phyloP scores from a whole-genome alignment of 352 stramenopile species.

The Globisporangium lucens region DNA sequence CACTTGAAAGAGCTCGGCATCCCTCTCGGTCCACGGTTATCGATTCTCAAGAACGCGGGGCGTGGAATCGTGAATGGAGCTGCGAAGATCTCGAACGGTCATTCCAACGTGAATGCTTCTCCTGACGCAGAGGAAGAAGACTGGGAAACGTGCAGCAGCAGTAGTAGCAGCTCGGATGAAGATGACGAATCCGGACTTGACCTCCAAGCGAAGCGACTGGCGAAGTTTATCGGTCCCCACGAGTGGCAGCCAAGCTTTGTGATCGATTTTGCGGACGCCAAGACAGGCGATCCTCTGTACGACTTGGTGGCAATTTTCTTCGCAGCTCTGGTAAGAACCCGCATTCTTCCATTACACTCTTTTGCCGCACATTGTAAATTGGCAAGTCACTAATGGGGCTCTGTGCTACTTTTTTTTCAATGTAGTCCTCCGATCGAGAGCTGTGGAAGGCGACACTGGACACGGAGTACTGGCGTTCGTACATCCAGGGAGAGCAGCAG shows the following conservation, averaged over 20 bases:
- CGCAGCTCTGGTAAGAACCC: constrained; percentile 56
- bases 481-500: constrained; percentile 44
- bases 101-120: not conserved
- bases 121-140: constrained; percentile 25
- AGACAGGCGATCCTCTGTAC: constrained; percentile 84
- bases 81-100: constrained; percentile 10
- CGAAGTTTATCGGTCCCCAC: constrained; percentile 41
- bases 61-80: constrained; percentile 14
- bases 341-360: not conserved
- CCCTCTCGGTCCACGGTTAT: constrained; percentile 52
- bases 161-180: constrained; percentile 44
- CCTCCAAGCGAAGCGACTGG: constrained; percentile 38
- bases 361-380: not conserved
- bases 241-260: constrained; percentile 66
- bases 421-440: constrained; percentile 60
- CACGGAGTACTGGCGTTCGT: constrained; percentile 71
- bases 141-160: constrained; percentile 54
- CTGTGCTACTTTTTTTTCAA: constrained; percentile 11
- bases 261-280: constrained; percentile 87
- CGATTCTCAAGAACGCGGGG: constrained; percentile 45
- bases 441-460: constrained; percentile 58
- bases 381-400: not conserved
- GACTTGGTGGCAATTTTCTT: constrained; percentile 84
- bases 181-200: constrained; percentile 24
- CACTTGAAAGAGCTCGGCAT: constrained; percentile 60